Evolutionary conservation across 176 grass and related monocot genomes (phyloP).

Genomic region (Cenchrus americanus): DNA sequence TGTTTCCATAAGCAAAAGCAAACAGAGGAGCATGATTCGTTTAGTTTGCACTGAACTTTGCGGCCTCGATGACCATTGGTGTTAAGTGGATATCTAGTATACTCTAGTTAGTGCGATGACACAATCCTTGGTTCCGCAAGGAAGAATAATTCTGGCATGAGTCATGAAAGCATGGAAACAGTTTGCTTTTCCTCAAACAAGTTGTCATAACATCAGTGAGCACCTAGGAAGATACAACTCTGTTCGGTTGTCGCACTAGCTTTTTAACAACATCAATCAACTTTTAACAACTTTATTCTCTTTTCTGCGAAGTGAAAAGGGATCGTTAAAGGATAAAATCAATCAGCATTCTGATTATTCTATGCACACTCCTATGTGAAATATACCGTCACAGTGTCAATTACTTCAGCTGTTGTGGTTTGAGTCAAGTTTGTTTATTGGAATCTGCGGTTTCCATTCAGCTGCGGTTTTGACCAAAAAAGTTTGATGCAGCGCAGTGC

Average conservation of each 20-base stretch:
- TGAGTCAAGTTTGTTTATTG: no score
- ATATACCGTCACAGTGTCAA: neutral
- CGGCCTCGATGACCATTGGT: neutral
- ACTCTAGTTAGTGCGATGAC: neutral
- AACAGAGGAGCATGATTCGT: neutral
- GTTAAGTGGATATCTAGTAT: conserved; percentile 12
- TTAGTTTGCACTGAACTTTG: neutral
- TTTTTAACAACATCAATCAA: neutral
- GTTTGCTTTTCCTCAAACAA: neutral
- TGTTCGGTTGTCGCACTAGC: no score
- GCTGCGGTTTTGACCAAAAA: no score
- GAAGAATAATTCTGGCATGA: neutral
- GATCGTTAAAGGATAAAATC: neutral
- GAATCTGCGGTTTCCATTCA: no score
- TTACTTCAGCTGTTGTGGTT: no score
- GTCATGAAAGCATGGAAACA: neutral
- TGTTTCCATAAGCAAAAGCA: neutral
- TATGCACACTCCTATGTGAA: neutral
- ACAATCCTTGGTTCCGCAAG: neutral
- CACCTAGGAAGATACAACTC: neutral
- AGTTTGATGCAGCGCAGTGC: neutral
- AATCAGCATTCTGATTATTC: neutral
- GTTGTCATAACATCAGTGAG: neutral
- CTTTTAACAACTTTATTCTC: neutral
- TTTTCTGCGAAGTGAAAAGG: neutral